Evolutionary conservation across 2,329 filamentous ascomycete species (phyloP).

Genomic region (Tolypocladium ovalisporum): DNA sequence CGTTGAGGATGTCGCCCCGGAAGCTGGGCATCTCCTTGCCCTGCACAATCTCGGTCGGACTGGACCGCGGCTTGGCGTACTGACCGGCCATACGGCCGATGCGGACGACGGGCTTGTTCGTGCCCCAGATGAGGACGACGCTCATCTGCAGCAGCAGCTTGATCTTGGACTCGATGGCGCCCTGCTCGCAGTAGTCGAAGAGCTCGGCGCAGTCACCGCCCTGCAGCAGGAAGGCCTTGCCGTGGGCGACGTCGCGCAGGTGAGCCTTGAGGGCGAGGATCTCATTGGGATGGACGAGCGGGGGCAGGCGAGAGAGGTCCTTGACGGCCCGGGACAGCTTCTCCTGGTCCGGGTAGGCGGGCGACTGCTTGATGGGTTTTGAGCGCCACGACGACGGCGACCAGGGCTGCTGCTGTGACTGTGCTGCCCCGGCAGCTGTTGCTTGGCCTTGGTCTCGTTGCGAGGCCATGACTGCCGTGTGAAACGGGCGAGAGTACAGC

Average conservation of each 20-base stretch:
- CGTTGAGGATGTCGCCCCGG: conserved; percentile 91
- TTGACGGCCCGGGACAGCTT: conserved; percentile 48
- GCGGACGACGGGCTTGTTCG: conserved; percentile 70
- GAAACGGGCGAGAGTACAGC: not conserved
- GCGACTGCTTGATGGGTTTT: conserved; percentile 70
- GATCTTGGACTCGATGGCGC: conserved; percentile 88
- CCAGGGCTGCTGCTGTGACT: conserved; percentile 28
- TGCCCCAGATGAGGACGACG: conserved; percentile 85
- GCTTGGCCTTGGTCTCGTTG: conserved; percentile 2
- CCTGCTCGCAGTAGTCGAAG: conserved; percentile 89
- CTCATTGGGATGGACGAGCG: conserved; percentile 69
- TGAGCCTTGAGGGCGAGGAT: conserved; percentile 70
- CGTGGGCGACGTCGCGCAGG: conserved; percentile 76
- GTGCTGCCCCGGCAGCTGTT: not conserved
- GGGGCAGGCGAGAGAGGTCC: conserved; percentile 60
- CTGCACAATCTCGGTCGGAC: conserved; percentile 70
- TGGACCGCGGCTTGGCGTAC: conserved; percentile 92
- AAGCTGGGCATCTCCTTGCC: conserved; percentile 80
- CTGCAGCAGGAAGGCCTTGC: conserved; percentile 88
- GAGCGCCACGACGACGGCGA: conserved; percentile 59
- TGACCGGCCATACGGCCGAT: conserved; percentile 96
- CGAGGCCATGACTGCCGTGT: not conserved
- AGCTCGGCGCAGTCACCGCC: conserved; percentile 96
- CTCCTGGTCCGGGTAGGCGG: conserved; percentile 53
- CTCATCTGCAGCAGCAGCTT: conserved; percentile 97